Percentiles rank a stretch among this genome's conserved stretches.
These are phyloP conservation scores for Trypanosoma congolense DNA, from an alignment of 208 protist species.

Conservation along the genomic window DNA sequence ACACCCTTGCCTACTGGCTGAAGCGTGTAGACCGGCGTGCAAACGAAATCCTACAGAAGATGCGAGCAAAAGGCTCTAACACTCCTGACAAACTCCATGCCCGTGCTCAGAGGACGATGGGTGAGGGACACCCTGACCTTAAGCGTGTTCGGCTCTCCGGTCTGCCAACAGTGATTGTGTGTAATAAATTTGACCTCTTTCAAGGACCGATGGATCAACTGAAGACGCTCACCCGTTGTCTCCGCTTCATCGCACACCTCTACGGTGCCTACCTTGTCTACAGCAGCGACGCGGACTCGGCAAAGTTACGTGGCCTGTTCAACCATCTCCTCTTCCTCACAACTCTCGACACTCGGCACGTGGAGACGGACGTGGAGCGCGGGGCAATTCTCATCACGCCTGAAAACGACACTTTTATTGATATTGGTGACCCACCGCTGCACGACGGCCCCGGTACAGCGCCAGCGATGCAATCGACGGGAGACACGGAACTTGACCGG, in stretches of 20 bases:
- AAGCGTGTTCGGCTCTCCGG: constrained; percentile 71
- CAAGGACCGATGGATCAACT: constrained; percentile 36
- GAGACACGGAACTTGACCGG: constrained; percentile 73
- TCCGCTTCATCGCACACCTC: constrained; percentile 80
- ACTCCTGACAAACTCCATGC: constrained; percentile 76
- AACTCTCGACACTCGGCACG: constrained; percentile 61
- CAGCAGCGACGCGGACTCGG: constrained; percentile 50
- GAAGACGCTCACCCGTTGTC: constrained; percentile 54
- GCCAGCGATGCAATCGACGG: constrained; percentile 34
- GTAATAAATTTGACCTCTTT: constrained; percentile 84
- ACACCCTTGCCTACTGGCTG: constrained; percentile 70
- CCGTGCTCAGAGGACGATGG: constrained; percentile 54
- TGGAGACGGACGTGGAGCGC: constrained; percentile 66
- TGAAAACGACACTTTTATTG: constrained; percentile 75
- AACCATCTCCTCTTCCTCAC: constrained; percentile 72
- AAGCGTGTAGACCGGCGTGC: constrained; percentile 65
- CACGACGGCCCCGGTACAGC: constrained; percentile 12
- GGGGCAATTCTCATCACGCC: constrained; percentile 62
- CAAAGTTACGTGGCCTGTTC: constrained; percentile 65
- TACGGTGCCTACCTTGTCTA: constrained; percentile 79
- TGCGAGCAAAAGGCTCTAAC: constrained; percentile 68
- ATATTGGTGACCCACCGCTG: constrained; percentile 68
- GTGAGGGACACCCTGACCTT: constrained; percentile 67
- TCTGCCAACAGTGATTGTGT: constrained; percentile 78
- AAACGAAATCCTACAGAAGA: constrained; percentile 60